Conservation (phyloP, 1,139 yeast species). For the Hyphopichia pseudoburtonii region DNA sequence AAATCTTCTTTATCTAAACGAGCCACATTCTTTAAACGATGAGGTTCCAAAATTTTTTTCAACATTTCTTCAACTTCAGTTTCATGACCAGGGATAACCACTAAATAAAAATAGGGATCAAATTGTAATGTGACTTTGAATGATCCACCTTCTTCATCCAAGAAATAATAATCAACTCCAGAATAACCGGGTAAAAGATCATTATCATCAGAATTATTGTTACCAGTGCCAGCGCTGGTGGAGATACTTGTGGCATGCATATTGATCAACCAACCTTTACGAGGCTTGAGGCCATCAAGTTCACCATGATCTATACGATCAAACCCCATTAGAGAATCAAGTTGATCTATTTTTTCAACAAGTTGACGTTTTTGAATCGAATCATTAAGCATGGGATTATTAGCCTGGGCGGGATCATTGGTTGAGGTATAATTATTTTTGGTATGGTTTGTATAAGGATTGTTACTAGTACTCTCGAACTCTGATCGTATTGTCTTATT, state of each 20-base stretch:
- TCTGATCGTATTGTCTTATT: constrained; percentile 14
- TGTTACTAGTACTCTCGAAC: constrained; percentile 8
- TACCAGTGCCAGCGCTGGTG: too few species aligned
- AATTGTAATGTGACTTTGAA: constrained; percentile 82
- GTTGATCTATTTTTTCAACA: constrained; percentile 53
- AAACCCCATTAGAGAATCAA: constrained; percentile 84
- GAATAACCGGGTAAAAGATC: constrained; percentile 64
- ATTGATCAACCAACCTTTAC: constrained; percentile 86
- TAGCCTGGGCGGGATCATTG: constrained; percentile 24
- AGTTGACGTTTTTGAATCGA: constrained; percentile 42
- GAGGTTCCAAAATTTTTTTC: constrained; percentile 63
- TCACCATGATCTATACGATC: constrained; percentile 70
- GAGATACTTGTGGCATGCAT: constrained; percentile 75
- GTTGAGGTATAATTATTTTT: constrained; percentile 5
- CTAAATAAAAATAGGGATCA: constrained; percentile 87
- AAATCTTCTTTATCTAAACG: constrained; percentile 75
- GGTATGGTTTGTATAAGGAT: constrained; percentile 4
- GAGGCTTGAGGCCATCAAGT: constrained; percentile 46
- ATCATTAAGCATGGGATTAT: constrained; percentile 44
- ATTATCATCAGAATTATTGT: too few species aligned
- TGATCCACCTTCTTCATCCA: constrained; percentile 97
- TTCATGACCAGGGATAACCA: constrained; percentile 64
- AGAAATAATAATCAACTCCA: constrained; percentile 91
- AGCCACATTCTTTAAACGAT: constrained; percentile 52
- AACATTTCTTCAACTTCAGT: constrained; percentile 86